Base-by-base conservation (phyloP, 148 eudicot species). In the Fagopyrum homotropicum region DNA sequence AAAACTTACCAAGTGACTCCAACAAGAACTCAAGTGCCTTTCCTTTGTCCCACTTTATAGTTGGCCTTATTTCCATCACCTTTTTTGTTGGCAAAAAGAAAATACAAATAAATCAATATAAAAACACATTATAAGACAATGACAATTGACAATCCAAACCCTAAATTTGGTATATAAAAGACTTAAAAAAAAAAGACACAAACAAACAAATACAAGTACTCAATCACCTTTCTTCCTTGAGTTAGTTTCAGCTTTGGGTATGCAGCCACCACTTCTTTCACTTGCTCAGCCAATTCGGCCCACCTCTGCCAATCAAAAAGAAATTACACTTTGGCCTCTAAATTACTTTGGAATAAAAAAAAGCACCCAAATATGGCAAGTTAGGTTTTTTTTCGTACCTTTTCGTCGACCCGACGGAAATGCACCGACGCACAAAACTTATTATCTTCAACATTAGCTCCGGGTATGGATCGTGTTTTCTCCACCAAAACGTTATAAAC, bases 21-120 rank as follows among this genome's bases (percentile, higher is more conserved):
- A 94, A 84, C 79, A 94, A 83, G 72, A 90, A 92, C 72, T 94
- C 97, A 10, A 94, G 85, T 45, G 98, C 98, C 51, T 86, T 90
- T 30, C 98, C 98, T 63, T 94, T 94, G 90, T 94, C 90, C 98
- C 98, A 94, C 82, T 91, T 84, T 55, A 94, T 92, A 22, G 84
- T 85, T 17, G 98, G 97, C 44, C 94, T 90, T 80, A 95, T 88
- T 82, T 95, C 99, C 43, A 95, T 64, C 16, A 95, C 98, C 97
- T 91, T 10, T 60, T 60, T 60, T 60, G 35, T 60, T 7, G 66
- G 71, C 11, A 6, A 66, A 66, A 64, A 9, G 12, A 47, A 17
- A 46, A 17, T 15, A 40, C 6, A 5, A 40, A 64, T n/a, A 1
- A 46, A 35, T 11, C 47, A 35, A 35, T 35, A 35, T 12, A 64